Conservation (phyloP, 768 basidiomycete genomes). For the Psilocybe tampanensis region DNA sequence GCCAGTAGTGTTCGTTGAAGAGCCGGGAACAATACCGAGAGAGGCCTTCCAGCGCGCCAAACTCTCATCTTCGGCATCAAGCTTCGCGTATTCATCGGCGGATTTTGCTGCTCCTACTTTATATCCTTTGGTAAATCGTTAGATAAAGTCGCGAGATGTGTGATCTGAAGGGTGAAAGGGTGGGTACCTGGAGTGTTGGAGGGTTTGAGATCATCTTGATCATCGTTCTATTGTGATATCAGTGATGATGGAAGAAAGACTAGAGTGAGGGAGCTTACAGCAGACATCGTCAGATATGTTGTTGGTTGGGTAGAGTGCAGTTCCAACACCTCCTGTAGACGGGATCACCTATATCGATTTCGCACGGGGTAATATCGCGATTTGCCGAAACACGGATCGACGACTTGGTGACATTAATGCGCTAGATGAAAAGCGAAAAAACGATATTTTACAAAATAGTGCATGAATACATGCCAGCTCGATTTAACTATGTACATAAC, state of each 20-base stretch:
- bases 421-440: not conserved
- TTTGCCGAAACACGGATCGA: slow-evolving; percentile 36
- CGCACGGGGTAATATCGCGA: slow-evolving; percentile 54
- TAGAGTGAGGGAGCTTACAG: slow-evolving; percentile 36
- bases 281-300: slow-evolving; percentile 46
- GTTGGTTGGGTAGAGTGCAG: slow-evolving; percentile 11
- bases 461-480: not conserved
- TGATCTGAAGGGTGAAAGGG: slow-evolving; percentile 1
- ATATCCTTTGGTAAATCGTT: slow-evolving; percentile 56
- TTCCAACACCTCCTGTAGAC: slow-evolving; percentile 17
- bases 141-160: slow-evolving; percentile 6
- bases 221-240: slow-evolving; percentile 46
- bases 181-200: slow-evolving; percentile 64
- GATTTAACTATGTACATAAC: not conserved
- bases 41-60: slow-evolving; percentile 96
- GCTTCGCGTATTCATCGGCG: slow-evolving; percentile 79
- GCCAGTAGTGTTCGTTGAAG: slow-evolving; percentile 37
- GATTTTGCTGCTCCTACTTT: slow-evolving; percentile 70
- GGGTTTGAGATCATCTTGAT: slow-evolving; percentile 72
- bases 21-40: slow-evolving; percentile 75
- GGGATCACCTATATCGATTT: slow-evolving; percentile 59
- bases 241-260: not conserved
- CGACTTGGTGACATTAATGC: not conserved
- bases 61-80: slow-evolving; percentile 92
- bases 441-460: not conserved